Percentiles rank a stretch among this genome's conserved stretches.
These are phyloP conservation scores for Clarireedia sp. DNA, from an alignment of 2,329 filamentous ascomycete species.

Conservation along the genomic window DNA sequence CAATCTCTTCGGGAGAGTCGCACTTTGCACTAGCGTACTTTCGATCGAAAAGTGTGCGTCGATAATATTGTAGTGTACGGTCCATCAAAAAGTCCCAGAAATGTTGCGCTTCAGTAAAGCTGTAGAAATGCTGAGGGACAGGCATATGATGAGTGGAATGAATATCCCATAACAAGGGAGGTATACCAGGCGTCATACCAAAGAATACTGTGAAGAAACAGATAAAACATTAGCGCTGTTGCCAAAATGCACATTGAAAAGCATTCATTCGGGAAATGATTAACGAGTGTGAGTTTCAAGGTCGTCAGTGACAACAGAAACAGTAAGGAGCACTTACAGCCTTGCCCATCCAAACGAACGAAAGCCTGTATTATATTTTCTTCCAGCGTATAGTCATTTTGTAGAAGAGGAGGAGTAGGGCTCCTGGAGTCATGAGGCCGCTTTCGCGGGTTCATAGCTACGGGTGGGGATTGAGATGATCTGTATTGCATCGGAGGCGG, in stretches of 20 bases:
- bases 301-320: background rate
- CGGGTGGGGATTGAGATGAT: slow-evolving; percentile 5
- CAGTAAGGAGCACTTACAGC: slow-evolving; percentile 2
- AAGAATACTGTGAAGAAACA: slow-evolving; percentile 17
- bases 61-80: slow-evolving; percentile 23
- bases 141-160: slow-evolving; percentile 21
- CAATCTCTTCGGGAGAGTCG: slow-evolving; percentile 15
- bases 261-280: too few relatives aligned
- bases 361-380: slow-evolving; percentile 26
- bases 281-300: too few relatives aligned
- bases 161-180: slow-evolving; percentile 25
- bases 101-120: slow-evolving; percentile 20
- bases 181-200: slow-evolving; percentile 21
- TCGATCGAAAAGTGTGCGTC: slow-evolving; percentile 21
- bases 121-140: slow-evolving; percentile 21
- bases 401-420: slow-evolving; percentile 15
- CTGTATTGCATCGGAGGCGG: slow-evolving; percentile 3
- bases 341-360: slow-evolving; percentile 22
- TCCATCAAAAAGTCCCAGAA: slow-evolving; percentile 29
- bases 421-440: slow-evolving; percentile 17
- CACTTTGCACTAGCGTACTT: slow-evolving; percentile 13
- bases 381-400: slow-evolving; percentile 24
- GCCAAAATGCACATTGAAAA: too few relatives aligned
- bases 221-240: background rate
- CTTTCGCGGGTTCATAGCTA: slow-evolving; percentile 8